A percentile compares a stretch with the other conserved stretches of the same genome.
Evolutionary conservation across 2,329 filamentous ascomycete genomes (phyloP).

Genomic region (Venturia aucupariae): DNA sequence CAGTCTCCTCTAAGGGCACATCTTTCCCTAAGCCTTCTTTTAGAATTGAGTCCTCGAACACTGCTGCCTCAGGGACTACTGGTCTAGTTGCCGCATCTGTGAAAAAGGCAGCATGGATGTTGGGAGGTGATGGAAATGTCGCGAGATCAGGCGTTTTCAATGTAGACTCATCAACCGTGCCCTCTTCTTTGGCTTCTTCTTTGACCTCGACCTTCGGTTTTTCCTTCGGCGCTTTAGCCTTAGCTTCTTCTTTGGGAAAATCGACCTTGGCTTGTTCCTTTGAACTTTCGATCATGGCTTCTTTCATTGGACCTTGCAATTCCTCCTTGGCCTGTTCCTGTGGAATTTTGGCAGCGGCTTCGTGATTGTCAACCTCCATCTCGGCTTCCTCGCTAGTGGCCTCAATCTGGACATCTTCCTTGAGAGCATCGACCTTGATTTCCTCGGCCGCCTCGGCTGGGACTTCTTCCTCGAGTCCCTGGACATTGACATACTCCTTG

Average conservation of each 20-base stretch:
- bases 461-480: background rate
- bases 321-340: background rate
- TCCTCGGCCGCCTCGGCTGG: background rate
- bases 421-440: background rate
- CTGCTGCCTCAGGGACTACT: background rate
- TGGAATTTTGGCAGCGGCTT: background rate
- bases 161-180: too few species aligned
- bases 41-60: background rate
- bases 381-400: background rate
- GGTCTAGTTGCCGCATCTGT: background rate
- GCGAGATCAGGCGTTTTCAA: background rate
- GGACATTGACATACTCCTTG: background rate
- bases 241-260: background rate
- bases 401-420: background rate
- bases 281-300: background rate
- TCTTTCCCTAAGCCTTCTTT: background rate
- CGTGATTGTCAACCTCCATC: background rate
- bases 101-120: background rate
- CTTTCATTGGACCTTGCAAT: background rate
- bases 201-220: background rate
- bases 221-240: background rate
- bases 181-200: background rate
- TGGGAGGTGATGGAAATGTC: background rate
- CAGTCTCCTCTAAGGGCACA: background rate
- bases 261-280: background rate